phyloP scores from a whole-genome alignment of 805 yeast genomes.

The Lachancea quebecensis region DNA sequence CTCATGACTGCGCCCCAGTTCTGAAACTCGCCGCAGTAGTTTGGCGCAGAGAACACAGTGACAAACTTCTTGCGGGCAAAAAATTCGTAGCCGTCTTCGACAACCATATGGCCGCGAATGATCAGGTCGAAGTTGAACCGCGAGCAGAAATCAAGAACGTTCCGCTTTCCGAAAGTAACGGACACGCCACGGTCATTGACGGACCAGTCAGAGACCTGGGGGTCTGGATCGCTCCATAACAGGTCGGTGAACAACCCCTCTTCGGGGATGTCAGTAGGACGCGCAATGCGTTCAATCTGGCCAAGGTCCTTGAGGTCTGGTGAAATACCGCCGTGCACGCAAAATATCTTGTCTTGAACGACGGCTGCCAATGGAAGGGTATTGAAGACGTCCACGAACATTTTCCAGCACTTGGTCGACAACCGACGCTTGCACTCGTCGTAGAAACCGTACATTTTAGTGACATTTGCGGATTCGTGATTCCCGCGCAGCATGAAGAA shows the following conservation, averaged over 20 bases:
- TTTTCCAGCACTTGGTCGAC: slow-evolving; percentile 86
- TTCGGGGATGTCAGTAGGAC: slow-evolving; percentile 84
- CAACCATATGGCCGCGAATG: slow-evolving; percentile 84
- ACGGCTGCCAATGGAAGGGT: slow-evolving; percentile 92
- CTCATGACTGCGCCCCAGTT: slow-evolving; percentile 78
- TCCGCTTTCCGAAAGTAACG: slow-evolving; percentile 63
- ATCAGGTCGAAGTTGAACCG: slow-evolving; percentile 66
- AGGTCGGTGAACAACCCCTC: slow-evolving; percentile 70
- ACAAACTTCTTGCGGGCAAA: slow-evolving; percentile 68
- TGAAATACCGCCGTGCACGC: slow-evolving; percentile 79
- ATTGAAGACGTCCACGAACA: slow-evolving; percentile 90
- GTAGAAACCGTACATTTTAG: slow-evolving; percentile 93
- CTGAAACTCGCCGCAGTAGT: slow-evolving; percentile 75
- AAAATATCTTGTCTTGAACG: slow-evolving; percentile 90
- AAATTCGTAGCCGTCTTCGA: slow-evolving; percentile 82
- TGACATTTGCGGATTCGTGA: slow-evolving; percentile 96
- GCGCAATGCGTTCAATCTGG: slow-evolving; percentile 58
- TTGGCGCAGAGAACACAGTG: slow-evolving; percentile 76
- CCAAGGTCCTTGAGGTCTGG: slow-evolving; percentile 56
- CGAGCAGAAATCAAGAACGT: slow-evolving; percentile 58
- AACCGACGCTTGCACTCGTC: slow-evolving; percentile 96
- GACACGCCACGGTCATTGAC: slow-evolving; percentile 80
- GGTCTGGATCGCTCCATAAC: slow-evolving; percentile 78
- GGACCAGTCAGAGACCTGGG: slow-evolving; percentile 52
- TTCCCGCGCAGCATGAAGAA: slow-evolving; percentile 90